These are phyloP conservation scores for Cyberlindnera amylophila DNA, from an alignment of 805 yeast species.

Conservation along the genomic window DNA sequence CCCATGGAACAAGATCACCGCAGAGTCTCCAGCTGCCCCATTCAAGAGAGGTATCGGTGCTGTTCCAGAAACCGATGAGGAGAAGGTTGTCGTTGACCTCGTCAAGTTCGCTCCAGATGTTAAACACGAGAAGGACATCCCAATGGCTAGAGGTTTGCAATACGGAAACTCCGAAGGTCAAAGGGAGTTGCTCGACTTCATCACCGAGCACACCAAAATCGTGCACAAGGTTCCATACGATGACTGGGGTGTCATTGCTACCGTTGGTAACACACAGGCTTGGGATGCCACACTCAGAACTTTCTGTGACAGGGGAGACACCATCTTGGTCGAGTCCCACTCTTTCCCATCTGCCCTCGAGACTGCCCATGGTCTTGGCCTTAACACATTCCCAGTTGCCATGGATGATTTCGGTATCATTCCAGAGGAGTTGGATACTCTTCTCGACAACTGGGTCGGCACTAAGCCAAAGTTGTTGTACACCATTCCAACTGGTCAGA, in stretches of 20 bases:
- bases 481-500: constrained; percentile 94
- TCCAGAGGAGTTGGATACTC: constrained; percentile 61
- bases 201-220: constrained; percentile 69
- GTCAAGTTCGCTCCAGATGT: constrained; percentile 40
- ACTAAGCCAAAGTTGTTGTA: constrained; percentile 82
- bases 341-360: constrained; percentile 84
- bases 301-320: constrained; percentile 73
- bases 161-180: constrained; percentile 87
- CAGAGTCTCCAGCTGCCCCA: constrained; percentile 75
- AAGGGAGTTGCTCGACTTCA: constrained; percentile 59
- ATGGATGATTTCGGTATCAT: constrained; percentile 78
- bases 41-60: constrained; percentile 76
- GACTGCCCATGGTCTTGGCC: constrained; percentile 70
- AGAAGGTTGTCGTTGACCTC: constrained; percentile 33
- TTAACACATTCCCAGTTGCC: constrained; percentile 64
- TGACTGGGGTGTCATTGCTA: constrained; percentile 70
- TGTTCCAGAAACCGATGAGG: constrained; percentile 38
- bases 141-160: constrained; percentile 82
- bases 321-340: constrained; percentile 77
- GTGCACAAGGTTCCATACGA: constrained; percentile 45
- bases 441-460: constrained; percentile 68
- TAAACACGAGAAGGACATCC: constrained; percentile 54
- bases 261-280: constrained; percentile 86
- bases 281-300: constrained; percentile 83
- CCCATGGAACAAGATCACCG: constrained; percentile 78